Evolutionary conservation across 2,329 filamentous ascomycete species (phyloP).

Genomic region (Pseudogymnoascus sp.): DNA sequence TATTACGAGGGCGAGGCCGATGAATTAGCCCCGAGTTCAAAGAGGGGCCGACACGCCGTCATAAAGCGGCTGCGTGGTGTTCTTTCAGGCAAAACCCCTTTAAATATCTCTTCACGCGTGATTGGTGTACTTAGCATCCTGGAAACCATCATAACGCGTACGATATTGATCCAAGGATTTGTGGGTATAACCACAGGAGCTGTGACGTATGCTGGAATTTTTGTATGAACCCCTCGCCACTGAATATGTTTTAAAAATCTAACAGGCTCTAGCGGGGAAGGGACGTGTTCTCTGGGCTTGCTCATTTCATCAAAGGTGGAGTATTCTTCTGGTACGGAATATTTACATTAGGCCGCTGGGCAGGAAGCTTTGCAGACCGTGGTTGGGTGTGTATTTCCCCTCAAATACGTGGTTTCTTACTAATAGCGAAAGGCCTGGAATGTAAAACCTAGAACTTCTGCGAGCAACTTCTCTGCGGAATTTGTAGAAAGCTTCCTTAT

Average conservation of each 20-base stretch:
- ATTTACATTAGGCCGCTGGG: constrained; percentile 77
- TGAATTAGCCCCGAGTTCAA: neutral
- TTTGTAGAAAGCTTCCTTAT: constrained; percentile 87
- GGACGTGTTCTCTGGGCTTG: constrained; percentile 71
- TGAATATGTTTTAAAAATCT: neutral
- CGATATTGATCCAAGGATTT: constrained; percentile 72
- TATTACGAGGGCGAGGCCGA: constrained; percentile 35
- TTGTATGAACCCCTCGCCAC: constrained; percentile 51
- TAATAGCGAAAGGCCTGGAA: constrained; percentile 67
- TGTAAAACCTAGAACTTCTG: constrained; percentile 50
- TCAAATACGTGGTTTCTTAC: constrained; percentile 12
- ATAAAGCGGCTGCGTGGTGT: neutral
- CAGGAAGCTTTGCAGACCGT: constrained; percentile 77
- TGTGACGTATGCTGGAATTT: constrained; percentile 73
- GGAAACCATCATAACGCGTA: constrained; percentile 66
- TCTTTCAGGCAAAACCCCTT: constrained; percentile 26
- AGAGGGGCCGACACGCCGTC: neutral
- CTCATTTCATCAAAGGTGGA: constrained; percentile 86
- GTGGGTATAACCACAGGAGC: constrained; percentile 64
- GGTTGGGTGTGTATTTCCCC: constrained; percentile 65
- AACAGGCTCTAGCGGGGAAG: constrained; percentile 48
- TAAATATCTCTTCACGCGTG: constrained; percentile 47
- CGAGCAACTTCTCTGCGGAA: constrained; percentile 65
- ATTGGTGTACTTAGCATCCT: constrained; percentile 43
- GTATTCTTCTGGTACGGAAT: constrained; percentile 90